Base-by-base conservation (phyloP, 2,329 filamentous ascomycete species). In the Ophiostoma triangulosporum region DNA sequence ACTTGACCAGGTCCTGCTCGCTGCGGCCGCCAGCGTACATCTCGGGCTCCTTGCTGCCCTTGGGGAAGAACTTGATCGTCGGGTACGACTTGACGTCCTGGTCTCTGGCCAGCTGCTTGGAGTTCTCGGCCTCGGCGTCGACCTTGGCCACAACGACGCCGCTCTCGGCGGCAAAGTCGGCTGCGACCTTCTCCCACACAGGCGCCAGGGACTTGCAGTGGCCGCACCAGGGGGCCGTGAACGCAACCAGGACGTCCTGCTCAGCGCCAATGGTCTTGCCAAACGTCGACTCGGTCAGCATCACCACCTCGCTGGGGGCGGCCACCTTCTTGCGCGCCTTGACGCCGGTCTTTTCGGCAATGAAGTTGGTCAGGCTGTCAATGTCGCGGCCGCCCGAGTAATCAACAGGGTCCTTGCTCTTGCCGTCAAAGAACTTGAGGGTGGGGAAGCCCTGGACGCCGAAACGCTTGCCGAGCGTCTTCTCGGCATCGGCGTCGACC, bases 171-270 rank as follows among this genome's bases (percentile, higher is more conserved):
- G 76, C 76, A 70, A 76, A 98, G 70, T 89, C 86, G 57, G 75
- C 74, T 58, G 93, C 91, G 59, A 97, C 74, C 51, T 80, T 80
- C 71, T 98, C 93, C 88, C 89, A 98, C 61, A 75, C 78, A 45
- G 93, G 93, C 49, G 90, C 90, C 58, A 98, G 83, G 63, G 65
- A 84, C 77, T 98, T 98, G 86, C 93, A 98, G 80, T 98, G 91
- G 69, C 91, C 91, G 71, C 93, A 98, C 93, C 91, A 97, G 52
- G 93, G 90, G 52, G 93, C 91, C 62, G 94, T 98, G 70, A 98
- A 98, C 46, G 94, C 90, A 66, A 98, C 90, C 53, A 98, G 70
- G 20, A 95, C 88, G 69, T 94, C 77, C 78, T 95, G 89, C 59
- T 95, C 87, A 51, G 81, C 76, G 59, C 91, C 91, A 72, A 96